Evolutionary conservation across 2,329 filamentous ascomycete genomes (phyloP), one percentile per base, ranked within the genome.

Genomic region (Teratosphaeria epicoccoides): DNA sequence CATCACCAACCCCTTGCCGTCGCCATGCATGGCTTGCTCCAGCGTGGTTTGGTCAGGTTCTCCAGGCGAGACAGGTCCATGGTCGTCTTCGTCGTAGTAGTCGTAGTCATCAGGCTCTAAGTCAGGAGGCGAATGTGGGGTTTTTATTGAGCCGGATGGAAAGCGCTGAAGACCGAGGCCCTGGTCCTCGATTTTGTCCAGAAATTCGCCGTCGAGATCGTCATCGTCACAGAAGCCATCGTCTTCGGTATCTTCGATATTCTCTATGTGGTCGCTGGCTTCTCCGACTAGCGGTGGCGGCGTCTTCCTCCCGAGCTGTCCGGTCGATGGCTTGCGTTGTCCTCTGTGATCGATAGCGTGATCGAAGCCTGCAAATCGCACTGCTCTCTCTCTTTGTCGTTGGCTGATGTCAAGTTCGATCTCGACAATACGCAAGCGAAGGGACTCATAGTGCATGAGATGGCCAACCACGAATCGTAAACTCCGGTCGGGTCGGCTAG

Each of bases 381-480:
- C 51, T 7, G 56, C 47, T 25, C 46, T 43, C 2, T 60, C 56
- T 47, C 58, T 59, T 33, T 59, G 49, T 12, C 49, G 53, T 20
- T 56, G 58, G 43, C 58, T 57, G 26, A 65, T 59, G 46, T 63
- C 59, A 54, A 66, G 64, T 50, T 68, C 66, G 33, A 68, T 67
- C 46, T 67, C 61, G 37, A 66, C 62, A n/a, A 68, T 65, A 23
- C 63, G 62, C 1, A 68, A 55, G 20, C 63, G 62, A 3, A 68
- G 52, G 6, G 59, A 57, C 50, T 68, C 64, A 50, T 67, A 66
- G 55, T 63, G 61, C 59, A 66, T 63, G 9, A 67, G 59, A 47
- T 68, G 66, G 47, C 66, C 66, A 46, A 68, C 63, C 20, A 68
- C 58, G 47, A 64, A 67, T 29, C 66, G 59, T n/a, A 66, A 55